Evolutionary conservation across 345 rosid species (phyloP), one percentile per base, ranked within the genome.

Genomic region (Carallia brachiata): DNA sequence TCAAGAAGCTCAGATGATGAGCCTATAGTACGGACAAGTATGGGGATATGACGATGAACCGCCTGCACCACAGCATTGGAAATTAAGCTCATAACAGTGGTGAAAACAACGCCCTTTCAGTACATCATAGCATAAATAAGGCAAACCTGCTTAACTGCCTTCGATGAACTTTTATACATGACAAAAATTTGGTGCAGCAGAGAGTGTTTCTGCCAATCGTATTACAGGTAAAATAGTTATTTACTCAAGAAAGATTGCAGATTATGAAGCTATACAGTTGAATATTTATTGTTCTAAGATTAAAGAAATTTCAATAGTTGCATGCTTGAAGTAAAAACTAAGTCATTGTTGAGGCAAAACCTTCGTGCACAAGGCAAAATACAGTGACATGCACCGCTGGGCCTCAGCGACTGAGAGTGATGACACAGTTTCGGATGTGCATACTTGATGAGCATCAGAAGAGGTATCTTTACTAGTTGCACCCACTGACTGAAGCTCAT

Each of bases 361-460:
- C 97, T 95, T 95, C 69, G 99, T 95, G 81, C 99, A 95, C 52
- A 95, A 85, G 52, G 97, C 97, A 88, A 92, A 95, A 81, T 87
- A 92, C 67, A 95, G 87, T 69, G 99, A 87, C 90, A 90, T 75
- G 87, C 90, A 86, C 70, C 84, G 90, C 83, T 92, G 97, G 44
- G 96, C 97, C 80, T 87, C 97, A 53, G 83, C 32, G 27, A 83
- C 59, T 59, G 88, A 85, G 74, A 75, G 69, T 65, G 83, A 75
- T 75, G 90, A 76, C 31, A 65, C 10, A 15, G 73, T 83, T 64
- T 81, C 74, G 52, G 77, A 73, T 37, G 84, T 67, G 70, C 63
- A 61, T 62, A 85, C 72, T 52, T 76, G 90, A 47, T 68, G 77
- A 62, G 75, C 71, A 63, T 87, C 91, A 7, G 80, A 65, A 61